Evolutionary conservation across 768 basidiomycete species (phyloP), one percentile per base, ranked within the genome.

Genomic region (Trametes cinnabarina): DNA sequence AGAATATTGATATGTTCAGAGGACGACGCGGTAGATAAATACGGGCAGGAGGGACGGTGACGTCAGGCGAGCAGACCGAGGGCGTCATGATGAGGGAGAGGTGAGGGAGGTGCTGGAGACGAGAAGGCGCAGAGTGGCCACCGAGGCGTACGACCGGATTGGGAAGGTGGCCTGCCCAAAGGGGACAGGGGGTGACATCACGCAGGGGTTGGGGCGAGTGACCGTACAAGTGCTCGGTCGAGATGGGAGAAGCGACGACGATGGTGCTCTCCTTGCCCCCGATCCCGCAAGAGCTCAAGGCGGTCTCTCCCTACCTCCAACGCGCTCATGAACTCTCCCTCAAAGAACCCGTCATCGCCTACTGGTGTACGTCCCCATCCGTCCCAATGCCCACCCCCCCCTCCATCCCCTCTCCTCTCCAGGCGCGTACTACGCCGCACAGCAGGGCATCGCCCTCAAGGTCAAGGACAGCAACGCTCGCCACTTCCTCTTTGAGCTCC

Each of bases 361-460:
- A 98, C 70, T 99, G 96, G 95, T 95, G 96, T 96, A 73, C 63
- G 91, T 77, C 12, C 23, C 42, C 49, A 7, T 46, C 35, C 55
- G 28, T 30, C 28, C 57, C 19, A 42, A 28, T 43, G n/a, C 32
- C 37, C 54, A n/a, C 34, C 19, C 32, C 37, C 54, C 19, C 34
- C 19, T 3, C 30, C 15, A 32, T 3, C 26, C 6, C 42, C 20
- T 41, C 32, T 58, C 62, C 42, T 58, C 64, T 30, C 5, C 71
- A 95, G 93, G 87, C 76, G 88, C 88, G 41, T 97, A 94, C 77
- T 88, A 94, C 71, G 95, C 93, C 58, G 91, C 93, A 0, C 91
- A 97, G 71, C 76, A 89, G 42, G 94, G 93, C 49, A 88, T 98
- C 66, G 77, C 80, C 37, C 74, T 90, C 68, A 88, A 88, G 58